Base-by-base conservation (phyloP, 2,329 filamentous ascomycete species). In the Setomelanomma holmii region DNA sequence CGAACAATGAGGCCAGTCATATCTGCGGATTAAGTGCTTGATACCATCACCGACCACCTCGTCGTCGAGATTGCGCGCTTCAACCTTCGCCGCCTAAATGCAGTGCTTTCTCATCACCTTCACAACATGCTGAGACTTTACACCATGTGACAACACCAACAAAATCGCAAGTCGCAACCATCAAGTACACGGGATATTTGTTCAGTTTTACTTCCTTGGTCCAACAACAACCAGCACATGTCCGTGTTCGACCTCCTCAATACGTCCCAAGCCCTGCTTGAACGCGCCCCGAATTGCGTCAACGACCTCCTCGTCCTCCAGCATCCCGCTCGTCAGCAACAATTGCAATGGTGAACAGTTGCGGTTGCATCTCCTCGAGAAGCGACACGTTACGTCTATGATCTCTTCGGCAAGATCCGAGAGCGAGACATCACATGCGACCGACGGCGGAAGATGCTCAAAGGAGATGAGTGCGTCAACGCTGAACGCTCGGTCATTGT, bases 351-450 rank as follows among this genome's bases (percentile, higher is more conserved):
- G 4, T n/a, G 34, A 10, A 16, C 14, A 5, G 34, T 16, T 16
- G 16, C 34, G 34, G n/a, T 36, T 36, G 6, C 34, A 36, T 4
- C 34, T 10, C 8, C 34, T 10, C 11, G 10, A 36, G n/a, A 36
- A 36, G 11, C 34, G 34, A 36, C 34, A 36, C 7, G 16, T 17
- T 10, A n/a, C 34, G n/a, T 36, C 34, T 7, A n/a, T 22, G 33
- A 45, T 45, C 21, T 45, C 42, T 30, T 45, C 42, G 14, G 42
- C 42, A 6, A 45, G 20, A 17, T 45, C 42, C 16, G 42, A 17
- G 10, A 33, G 33, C 12, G 16, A 19, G 4, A 38, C 22, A 10
- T 36, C 12, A 21, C 7, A 1, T 5, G 2, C 3, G 14, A 24
- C 4, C 3, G 27, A 14, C 14, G 16, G 19, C 14, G 14, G 34